Conservation (phyloP, 257 asterid species). For the Gentiana straminea region DNA sequence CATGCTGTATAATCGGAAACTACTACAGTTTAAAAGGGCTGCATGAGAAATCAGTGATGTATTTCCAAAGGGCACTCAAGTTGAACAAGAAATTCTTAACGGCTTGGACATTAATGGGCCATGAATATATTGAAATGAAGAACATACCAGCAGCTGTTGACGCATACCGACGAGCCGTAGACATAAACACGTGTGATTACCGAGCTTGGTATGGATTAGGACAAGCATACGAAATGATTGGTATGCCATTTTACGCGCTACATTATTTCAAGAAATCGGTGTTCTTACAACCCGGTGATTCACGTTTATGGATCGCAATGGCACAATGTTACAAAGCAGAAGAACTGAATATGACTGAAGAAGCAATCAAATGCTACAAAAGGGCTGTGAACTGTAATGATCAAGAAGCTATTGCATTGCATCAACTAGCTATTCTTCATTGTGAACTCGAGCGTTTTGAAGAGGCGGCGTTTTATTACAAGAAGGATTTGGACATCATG, state of each 20-base stretch:
- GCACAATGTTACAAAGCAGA: slow-evolving; percentile 88
- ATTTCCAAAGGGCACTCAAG: slow-evolving; percentile 85
- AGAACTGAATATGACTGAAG: slow-evolving; percentile 81
- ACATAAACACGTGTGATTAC: slow-evolving; percentile 81
- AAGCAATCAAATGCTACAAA: slow-evolving; percentile 81
- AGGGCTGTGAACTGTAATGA: slow-evolving; percentile 73
- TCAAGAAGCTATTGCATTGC: slow-evolving; percentile 76
- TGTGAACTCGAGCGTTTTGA: slow-evolving; percentile 51
- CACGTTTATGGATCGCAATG: slow-evolving; percentile 95
- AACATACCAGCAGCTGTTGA: slow-evolving; percentile 90
- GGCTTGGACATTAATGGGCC: slow-evolving; percentile 99
- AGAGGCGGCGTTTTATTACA: slow-evolving; percentile 83
- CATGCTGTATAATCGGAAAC: slow-evolving; percentile 87
- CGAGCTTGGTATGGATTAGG: slow-evolving; percentile 99
- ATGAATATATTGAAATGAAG: slow-evolving; percentile 95
- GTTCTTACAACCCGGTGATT: slow-evolving; percentile 85
- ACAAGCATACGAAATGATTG: slow-evolving; percentile 96
- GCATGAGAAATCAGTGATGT: slow-evolving; percentile 78
- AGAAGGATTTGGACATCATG: slow-evolving; percentile 89
- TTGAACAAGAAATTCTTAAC: slow-evolving; percentile 79
- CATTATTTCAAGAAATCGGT: slow-evolving; percentile 88
- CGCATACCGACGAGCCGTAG: slow-evolving; percentile 92
- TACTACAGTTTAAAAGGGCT: slow-evolving; percentile 91
- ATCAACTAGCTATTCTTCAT: slow-evolving; percentile 77
- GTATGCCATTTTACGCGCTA: slow-evolving; percentile 87